Evolutionary conservation across 163 green algal species (phyloP).

Genomic region (Scenedesmus sp.): DNA sequence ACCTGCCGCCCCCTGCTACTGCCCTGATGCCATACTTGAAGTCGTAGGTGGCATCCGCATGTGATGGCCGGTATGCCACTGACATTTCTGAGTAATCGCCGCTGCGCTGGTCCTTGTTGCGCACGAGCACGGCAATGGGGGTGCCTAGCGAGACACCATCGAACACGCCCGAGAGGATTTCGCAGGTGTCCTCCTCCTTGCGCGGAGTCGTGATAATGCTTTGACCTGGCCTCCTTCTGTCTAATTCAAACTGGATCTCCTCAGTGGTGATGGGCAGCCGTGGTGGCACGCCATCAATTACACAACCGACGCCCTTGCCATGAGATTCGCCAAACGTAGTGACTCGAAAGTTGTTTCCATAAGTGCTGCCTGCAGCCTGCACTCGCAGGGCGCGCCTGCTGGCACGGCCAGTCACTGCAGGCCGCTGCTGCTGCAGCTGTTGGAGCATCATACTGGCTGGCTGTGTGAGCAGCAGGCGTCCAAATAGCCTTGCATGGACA

Average conservation of each 20-base stretch:
- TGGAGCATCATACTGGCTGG: background rate
- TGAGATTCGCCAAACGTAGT: conserved; percentile 97
- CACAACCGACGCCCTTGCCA: conserved; percentile 95
- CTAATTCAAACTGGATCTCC: conserved; percentile 93
- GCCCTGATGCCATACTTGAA: conserved; percentile 99
- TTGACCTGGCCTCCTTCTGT: conserved; percentile 94
- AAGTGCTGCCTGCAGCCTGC: conserved; percentile 72
- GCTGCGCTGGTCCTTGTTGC: conserved; percentile 96
- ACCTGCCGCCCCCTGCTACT: conserved; percentile 94
- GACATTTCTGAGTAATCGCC: conserved; percentile 98
- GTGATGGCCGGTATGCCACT: conserved; percentile 95
- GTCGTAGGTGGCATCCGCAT: conserved; percentile 99
- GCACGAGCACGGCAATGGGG: conserved; percentile 96
- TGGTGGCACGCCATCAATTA: conserved; percentile 97
- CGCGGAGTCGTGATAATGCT: conserved; percentile 97
- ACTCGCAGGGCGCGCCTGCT: conserved; percentile 24
- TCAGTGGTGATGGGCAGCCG: conserved; percentile 89
- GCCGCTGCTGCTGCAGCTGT: background rate
- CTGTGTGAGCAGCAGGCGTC: background rate
- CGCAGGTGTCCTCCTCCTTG: conserved; percentile 95
- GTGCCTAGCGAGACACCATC: conserved; percentile 91
- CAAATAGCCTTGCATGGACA: background rate
- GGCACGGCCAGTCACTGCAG: background rate
- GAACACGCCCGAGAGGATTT: conserved; percentile 91
- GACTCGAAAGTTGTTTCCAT: conserved; percentile 84